Evolutionary conservation across 257 asterid species (phyloP).

Genomic region (Anisodus tanguticus): DNA sequence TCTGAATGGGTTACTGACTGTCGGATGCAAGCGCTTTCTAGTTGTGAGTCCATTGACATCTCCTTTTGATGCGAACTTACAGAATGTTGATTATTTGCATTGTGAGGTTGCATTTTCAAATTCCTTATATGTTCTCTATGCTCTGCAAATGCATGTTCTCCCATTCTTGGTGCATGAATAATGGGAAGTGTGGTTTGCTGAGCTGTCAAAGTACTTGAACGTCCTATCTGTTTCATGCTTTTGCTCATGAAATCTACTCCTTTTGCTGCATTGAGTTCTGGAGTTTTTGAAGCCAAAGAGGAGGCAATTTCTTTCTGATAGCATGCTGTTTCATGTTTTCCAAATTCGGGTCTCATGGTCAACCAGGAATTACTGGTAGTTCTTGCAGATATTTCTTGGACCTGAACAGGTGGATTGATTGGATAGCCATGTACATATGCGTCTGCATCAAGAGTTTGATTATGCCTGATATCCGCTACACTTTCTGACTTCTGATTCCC

Average conservation of each 20-base stretch:
- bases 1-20: slow-evolving; percentile 49
- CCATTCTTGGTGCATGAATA: slow-evolving; percentile 42
- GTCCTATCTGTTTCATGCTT: slow-evolving; percentile 45
- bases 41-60: slow-evolving; percentile 40
- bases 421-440: slow-evolving; percentile 39
- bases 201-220: slow-evolving; percentile 33
- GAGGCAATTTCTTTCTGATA: slow-evolving; percentile 48
- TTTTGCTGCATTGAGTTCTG: slow-evolving; percentile 38
- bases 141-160: slow-evolving; percentile 34
- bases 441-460: slow-evolving; percentile 30
- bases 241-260: slow-evolving; percentile 36
- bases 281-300: slow-evolving; percentile 48
- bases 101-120: slow-evolving; percentile 38
- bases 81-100: slow-evolving; percentile 39
- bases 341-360: slow-evolving; percentile 46
- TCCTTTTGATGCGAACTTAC: slow-evolving; percentile 41
- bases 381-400: slow-evolving; percentile 37
- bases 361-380: slow-evolving; percentile 44
- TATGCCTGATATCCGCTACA: slow-evolving; percentile 32
- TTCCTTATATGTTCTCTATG: slow-evolving; percentile 32
- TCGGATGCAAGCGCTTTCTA: slow-evolving; percentile 34
- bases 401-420: slow-evolving; percentile 35
- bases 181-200: slow-evolving; percentile 42
- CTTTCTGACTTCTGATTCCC: slow-evolving; percentile 49
- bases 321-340: slow-evolving; percentile 49